These are phyloP conservation scores for Talaromyces ruber DNA, from an alignment of 495 filamentous ascomycete genomes.

Conservation along the genomic window DNA sequence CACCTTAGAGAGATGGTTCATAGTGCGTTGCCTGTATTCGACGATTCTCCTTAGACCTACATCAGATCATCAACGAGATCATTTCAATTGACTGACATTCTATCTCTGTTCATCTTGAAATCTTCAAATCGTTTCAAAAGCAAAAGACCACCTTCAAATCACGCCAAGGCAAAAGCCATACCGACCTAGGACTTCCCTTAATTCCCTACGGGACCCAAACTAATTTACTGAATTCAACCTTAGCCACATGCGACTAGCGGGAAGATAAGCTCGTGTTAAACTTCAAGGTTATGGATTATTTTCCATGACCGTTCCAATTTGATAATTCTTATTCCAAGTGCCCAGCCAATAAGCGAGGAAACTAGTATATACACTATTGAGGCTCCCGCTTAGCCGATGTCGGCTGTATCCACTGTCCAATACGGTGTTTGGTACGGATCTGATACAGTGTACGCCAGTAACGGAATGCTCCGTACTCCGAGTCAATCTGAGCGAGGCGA, in stretches of 20 bases:
- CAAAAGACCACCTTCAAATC: not conserved
- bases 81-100: too few species aligned
- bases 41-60: not conserved
- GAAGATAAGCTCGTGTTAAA: conserved; percentile 1
- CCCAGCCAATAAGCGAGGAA: not conserved
- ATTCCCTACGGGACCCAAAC: too few species aligned
- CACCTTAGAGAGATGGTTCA: not conserved
- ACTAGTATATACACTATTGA: not conserved
- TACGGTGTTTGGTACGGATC: not conserved
- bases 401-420: not conserved
- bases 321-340: not conserved
- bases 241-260: not conserved
- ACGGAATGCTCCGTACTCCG: not conserved
- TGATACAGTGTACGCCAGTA: not conserved
- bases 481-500: not conserved
- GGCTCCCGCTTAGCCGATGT: conserved; percentile 1
- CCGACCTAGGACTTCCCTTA: too few species aligned
- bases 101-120: not conserved
- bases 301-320: conserved; percentile 5
- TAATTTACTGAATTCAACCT: not conserved
- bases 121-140: not conserved
- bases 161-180: not conserved
- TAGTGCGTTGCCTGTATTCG: not conserved
- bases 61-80: too few species aligned
- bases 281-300: not conserved